phyloP scores from a whole-genome alignment of 2,329 filamentous ascomycete species.

The Diaporthe nobilis region DNA sequence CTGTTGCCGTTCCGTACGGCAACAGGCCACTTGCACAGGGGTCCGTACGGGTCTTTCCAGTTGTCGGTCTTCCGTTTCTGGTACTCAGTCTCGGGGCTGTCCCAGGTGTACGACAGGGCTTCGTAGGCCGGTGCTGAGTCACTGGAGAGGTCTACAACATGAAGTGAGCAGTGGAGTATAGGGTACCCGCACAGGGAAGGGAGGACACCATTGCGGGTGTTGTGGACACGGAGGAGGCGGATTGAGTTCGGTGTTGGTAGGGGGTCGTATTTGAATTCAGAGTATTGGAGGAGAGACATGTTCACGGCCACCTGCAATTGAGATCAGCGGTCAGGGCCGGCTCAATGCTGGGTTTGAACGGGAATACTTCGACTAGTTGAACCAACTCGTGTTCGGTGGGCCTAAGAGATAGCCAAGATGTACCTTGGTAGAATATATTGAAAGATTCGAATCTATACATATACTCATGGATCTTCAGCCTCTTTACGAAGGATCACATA shows the following conservation, averaged over 20 bases:
- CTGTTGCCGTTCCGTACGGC: background rate
- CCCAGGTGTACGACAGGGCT: constrained; percentile 42
- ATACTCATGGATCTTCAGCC: background rate
- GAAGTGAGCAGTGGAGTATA: constrained; percentile 11
- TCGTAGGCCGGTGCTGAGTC: constrained; percentile 45
- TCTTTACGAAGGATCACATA: background rate
- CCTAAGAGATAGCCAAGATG: background rate
- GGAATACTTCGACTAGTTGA: background rate
- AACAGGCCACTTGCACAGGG: constrained; percentile 28
- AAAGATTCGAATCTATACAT: background rate
- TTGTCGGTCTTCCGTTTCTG: constrained; percentile 25
- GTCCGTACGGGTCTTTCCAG: constrained; percentile 31
- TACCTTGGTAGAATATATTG: background rate
- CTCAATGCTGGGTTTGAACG: background rate
- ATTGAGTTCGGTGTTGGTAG: constrained; percentile 13
- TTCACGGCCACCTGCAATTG: background rate
- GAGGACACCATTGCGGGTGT: constrained; percentile 8
- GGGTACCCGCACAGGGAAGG: constrained; percentile 17
- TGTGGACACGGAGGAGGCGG: constrained; percentile 28
- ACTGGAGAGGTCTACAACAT: constrained; percentile 20
- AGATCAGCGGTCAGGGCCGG: background rate
- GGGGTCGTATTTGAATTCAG: constrained; percentile 13
- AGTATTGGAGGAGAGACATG: constrained; percentile 17
- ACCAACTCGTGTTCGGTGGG: background rate
- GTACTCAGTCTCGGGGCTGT: constrained; percentile 23